Evolutionary conservation across 495 filamentous ascomycete genomes (phyloP).

Genomic region (Echria macrotheca): DNA sequence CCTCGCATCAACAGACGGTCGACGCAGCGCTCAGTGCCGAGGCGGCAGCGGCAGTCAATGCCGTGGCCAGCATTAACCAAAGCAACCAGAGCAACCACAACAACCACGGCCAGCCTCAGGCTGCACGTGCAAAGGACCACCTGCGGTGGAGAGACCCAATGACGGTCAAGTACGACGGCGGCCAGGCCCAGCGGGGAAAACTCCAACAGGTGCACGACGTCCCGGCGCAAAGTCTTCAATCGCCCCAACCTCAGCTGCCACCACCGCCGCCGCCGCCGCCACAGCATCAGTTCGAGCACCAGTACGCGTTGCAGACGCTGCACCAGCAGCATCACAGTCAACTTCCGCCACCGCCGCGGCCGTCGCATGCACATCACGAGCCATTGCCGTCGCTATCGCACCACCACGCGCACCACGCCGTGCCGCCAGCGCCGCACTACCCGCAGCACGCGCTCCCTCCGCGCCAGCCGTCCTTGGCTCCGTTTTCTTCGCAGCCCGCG

Average conservation of each 20-base stretch:
- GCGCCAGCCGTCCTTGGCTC: constrained; percentile 4
- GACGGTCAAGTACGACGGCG: constrained; percentile 18
- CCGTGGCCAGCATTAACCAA: too few relatives aligned
- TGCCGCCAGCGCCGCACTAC: constrained; percentile 7
- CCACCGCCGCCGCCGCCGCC: constrained; percentile 2
- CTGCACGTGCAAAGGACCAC: constrained; percentile 7
- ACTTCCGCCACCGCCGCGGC: not conserved
- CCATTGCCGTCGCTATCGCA: constrained; percentile 2
- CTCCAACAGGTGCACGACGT: not conserved
- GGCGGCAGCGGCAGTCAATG: not conserved
- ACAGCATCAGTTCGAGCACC: constrained; percentile 5
- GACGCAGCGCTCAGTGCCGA: constrained; percentile 1
- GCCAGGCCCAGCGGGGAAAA: constrained; percentile 17
- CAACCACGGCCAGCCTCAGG: not conserved
- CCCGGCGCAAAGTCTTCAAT: not conserved
- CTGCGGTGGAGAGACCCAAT: constrained; percentile 21
- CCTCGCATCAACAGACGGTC: constrained; percentile 1
- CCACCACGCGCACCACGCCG: not conserved
- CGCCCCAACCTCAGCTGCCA: not conserved
- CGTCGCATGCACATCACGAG: constrained; percentile 2
- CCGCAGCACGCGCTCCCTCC: constrained; percentile 11
- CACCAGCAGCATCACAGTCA: too few relatives aligned
- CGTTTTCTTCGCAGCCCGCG: not conserved
- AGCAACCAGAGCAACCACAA: too few relatives aligned
- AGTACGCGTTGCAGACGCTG: not conserved